Evolutionary conservation across 108 stramenopile genomes (phyloP).

Genomic region (Conticribra guillardii): DNA sequence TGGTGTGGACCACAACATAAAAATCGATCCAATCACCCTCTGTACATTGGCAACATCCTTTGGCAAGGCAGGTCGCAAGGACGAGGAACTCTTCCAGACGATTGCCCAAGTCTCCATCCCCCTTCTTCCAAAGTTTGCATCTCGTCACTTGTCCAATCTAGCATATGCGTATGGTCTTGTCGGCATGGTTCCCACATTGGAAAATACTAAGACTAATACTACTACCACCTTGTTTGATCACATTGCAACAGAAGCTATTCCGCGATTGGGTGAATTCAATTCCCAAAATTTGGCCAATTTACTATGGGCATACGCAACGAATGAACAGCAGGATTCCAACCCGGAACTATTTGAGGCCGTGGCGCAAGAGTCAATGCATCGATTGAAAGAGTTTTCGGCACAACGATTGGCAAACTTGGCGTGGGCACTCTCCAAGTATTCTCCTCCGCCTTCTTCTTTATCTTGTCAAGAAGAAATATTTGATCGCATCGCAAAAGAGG

Average conservation of each 20-base stretch:
- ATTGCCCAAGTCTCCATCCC: conserved; percentile 28
- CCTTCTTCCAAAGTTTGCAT: conserved; percentile 20
- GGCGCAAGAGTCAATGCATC: conserved; percentile 14
- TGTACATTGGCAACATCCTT: conserved; percentile 38
- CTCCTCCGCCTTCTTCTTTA: conserved; percentile 13
- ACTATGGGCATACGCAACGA: conserved; percentile 14
- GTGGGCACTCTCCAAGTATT: conserved; percentile 38
- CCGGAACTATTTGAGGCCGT: conserved; percentile 32
- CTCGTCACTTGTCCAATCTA: conserved; percentile 31
- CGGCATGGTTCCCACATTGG: conserved; percentile 6
- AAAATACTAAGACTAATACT: conserved; percentile 19
- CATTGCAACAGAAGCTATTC: conserved; percentile 20
- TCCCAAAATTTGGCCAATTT: conserved; percentile 18
- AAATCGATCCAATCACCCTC: conserved; percentile 24
- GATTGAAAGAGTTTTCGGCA: conserved; percentile 24
- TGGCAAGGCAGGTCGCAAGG: conserved; percentile 35
- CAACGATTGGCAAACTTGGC: conserved; percentile 31
- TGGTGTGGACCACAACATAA: not conserved
- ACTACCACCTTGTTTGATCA: conserved; percentile 27
- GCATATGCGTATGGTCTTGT: conserved; percentile 34
- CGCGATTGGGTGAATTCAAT: conserved; percentile 16
- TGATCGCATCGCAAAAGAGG: conserved; percentile 37
- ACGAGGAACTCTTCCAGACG: conserved; percentile 16
- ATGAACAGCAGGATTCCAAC: conserved; percentile 5
- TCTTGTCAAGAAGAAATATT: conserved; percentile 25